Evolutionary conservation across 352 stramenopile genomes (phyloP).

Genomic region (Phytopythium boreale): DNA sequence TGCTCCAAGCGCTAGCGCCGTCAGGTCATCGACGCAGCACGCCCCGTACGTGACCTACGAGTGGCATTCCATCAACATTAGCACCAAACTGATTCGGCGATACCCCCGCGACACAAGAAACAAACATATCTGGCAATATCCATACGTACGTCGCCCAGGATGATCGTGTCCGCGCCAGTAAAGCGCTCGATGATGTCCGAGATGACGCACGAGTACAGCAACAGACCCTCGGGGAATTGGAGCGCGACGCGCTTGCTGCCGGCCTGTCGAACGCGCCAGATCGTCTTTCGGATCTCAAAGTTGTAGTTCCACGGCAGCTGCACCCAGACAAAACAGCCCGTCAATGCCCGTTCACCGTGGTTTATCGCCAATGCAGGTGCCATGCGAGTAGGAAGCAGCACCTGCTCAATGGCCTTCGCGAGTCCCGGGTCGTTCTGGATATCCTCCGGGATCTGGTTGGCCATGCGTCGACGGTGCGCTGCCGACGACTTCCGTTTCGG

Average conservation of each 20-base stretch:
- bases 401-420: slow-evolving; percentile 89
- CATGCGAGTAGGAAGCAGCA: neutral
- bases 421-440: slow-evolving; percentile 88
- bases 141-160: slow-evolving; percentile 94
- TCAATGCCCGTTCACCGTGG: neutral
- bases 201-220: slow-evolving; percentile 97
- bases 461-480: slow-evolving; percentile 62
- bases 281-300: slow-evolving; percentile 98
- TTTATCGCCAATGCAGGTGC: neutral
- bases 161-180: slow-evolving; percentile 87
- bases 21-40: slow-evolving; percentile 99
- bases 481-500: slow-evolving; percentile 63
- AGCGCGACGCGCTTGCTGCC: slow-evolving; percentile 92
- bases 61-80: neutral
- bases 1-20: slow-evolving; percentile 91
- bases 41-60: slow-evolving; percentile 95
- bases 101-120: too few species aligned
- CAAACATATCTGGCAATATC: neutral
- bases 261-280: slow-evolving; percentile 93
- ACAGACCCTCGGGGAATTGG: slow-evolving; percentile 98
- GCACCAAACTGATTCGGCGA: too few species aligned
- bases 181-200: slow-evolving; percentile 98
- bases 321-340: neutral
- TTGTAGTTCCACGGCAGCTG: slow-evolving; percentile 98
- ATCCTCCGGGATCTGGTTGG: slow-evolving; percentile 89